Percentiles rank a stretch among this genome's conserved stretches.
Conservation (phyloP, 192 early-diverging fungal species). For the Coemansia sp. region DNA sequence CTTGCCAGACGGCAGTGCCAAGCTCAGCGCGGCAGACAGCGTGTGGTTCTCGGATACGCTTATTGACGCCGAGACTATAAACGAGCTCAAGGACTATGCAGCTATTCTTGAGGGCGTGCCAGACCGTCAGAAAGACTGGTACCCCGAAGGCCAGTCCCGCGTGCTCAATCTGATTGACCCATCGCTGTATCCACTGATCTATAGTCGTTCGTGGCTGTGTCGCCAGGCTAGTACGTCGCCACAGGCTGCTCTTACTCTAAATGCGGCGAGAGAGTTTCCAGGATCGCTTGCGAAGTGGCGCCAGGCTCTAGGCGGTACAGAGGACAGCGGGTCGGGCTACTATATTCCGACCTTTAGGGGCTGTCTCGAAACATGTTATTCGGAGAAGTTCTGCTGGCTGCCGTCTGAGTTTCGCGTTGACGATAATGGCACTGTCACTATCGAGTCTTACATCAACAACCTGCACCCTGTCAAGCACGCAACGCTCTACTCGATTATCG, state of each 20-base stretch:
- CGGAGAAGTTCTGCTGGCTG: slow-evolving; percentile 51
- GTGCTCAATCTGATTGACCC: slow-evolving; percentile 48
- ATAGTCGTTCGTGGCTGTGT: background rate
- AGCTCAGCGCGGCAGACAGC: slow-evolving; percentile 9
- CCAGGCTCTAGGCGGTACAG: background rate
- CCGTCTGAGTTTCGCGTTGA: slow-evolving; percentile 40
- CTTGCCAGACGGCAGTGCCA: background rate
- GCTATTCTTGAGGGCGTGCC: too few relatives aligned
- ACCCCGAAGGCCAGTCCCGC: slow-evolving; percentile 54
- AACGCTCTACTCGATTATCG: slow-evolving; percentile 54
- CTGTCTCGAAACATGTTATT: too few relatives aligned
- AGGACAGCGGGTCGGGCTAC: background rate
- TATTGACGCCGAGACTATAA: too few relatives aligned
- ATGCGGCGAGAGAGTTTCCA: background rate
- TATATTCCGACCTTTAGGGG: slow-evolving; percentile 3
- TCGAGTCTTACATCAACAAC: slow-evolving; percentile 41
- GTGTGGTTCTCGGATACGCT: background rate
- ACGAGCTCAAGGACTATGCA: too few relatives aligned
- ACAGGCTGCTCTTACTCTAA: background rate
- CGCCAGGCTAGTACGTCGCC: background rate
- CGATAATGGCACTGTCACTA: too few relatives aligned
- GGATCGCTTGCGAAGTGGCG: background rate
- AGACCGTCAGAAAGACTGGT: background rate
- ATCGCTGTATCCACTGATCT: slow-evolving; percentile 37
- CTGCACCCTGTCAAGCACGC: slow-evolving; percentile 56